Base-by-base conservation (phyloP, 805 yeast genomes). In the Saturnispora hagleri region DNA sequence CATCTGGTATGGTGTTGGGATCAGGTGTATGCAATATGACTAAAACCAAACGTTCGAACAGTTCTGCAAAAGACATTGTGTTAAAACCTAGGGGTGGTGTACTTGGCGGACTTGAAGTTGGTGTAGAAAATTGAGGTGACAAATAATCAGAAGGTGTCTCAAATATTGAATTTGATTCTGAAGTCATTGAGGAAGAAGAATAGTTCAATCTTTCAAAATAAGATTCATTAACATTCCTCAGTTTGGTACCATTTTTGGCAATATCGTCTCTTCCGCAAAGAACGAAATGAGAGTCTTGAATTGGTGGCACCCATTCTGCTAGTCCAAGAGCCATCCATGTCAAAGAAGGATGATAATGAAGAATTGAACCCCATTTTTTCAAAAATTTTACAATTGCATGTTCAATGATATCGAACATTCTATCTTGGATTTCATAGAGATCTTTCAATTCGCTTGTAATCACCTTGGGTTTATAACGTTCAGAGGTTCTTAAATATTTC, bases 311-410 rank as follows among this genome's bases (percentile, higher is more conserved):
- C 96, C 96, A 89, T 65, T 89, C 96, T 0, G 96, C 91, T 44
- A 90, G 69, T 10, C 89, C 89, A 33, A 88, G 68, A 0, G 96
- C 97, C 18, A 87, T 79, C 96, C 96, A 89, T 3, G 91, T 76
- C 60, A 89, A 73, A 0, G 95, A 90, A 43, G 84, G 75, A 65
- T 88, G 93, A 63, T 90, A 90, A 58, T 81, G 81, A 50, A 87
- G 77, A 52, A 82, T 73, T 38, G 74, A 72, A 6, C 93, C 90
- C 95, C 96, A 89, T 69, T 87, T 87, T 31, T 67, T 68, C 40
- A 86, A 68, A 62, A 90, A 90, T 52, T 75, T 75, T 43, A 73
- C 61, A 15, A 89, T 77, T 5, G 95, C 74, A 36, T 69, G 67
- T 60, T 85, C 83, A 54, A 88, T 67, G 1, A 73, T 69, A 24